These are phyloP conservation scores for Penicillium sp. DNA, from an alignment of 2,329 filamentous ascomycete genomes.

Conservation along the genomic window DNA sequence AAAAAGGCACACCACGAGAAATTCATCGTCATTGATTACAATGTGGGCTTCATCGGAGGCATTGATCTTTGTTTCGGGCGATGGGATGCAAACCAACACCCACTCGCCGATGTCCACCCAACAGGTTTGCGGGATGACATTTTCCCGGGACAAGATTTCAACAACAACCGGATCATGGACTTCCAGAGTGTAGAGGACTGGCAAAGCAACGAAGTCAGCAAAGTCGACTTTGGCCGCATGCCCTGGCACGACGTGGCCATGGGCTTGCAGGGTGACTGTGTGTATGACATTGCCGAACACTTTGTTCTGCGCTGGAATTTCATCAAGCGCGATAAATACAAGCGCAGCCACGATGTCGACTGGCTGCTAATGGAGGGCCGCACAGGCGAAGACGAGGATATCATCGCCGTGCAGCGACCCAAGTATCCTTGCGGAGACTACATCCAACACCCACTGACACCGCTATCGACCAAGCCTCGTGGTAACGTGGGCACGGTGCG, in stretches of 20 bases:
- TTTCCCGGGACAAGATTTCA: constrained; percentile 96
- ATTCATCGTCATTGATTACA: constrained; percentile 91
- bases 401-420: constrained; percentile 83
- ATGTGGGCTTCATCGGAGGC: constrained; percentile 87
- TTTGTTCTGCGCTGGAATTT: constrained; percentile 97
- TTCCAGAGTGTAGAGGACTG: constrained; percentile 88
- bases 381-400: constrained; percentile 74
- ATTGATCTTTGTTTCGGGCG: constrained; percentile 93
- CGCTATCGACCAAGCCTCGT: constrained; percentile 63
- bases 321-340: constrained; percentile 96
- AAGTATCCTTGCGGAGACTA: constrained; percentile 89
- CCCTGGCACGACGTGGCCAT: constrained; percentile 97
- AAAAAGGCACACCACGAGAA: constrained; percentile 86
- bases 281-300: constrained; percentile 93
- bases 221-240: constrained; percentile 90
- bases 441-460: constrained; percentile 71
- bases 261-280: constrained; percentile 82
- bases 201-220: constrained; percentile 89
- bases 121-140: constrained; percentile 77
- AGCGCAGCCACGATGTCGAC: constrained; percentile 77
- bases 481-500: constrained; percentile 70
- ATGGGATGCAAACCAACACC: constrained; percentile 86
- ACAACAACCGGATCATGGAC: constrained; percentile 95
- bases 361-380: constrained; percentile 80
- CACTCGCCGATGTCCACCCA: constrained; percentile 82